Conservation (phyloP, 139 green algal species). For the Klebsormidium nitens region DNA sequence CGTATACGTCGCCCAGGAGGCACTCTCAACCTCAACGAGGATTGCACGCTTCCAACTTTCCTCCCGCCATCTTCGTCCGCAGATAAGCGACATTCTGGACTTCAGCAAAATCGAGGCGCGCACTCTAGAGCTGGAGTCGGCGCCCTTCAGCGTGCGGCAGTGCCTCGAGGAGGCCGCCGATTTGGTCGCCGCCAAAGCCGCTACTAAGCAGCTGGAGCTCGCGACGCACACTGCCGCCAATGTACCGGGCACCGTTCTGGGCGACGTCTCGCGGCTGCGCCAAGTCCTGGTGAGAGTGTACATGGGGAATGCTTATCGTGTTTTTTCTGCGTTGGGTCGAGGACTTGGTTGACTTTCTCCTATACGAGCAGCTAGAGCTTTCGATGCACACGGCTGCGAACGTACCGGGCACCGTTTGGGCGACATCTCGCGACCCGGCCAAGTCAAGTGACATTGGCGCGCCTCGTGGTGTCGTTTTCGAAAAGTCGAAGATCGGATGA, state of each 20-base stretch:
- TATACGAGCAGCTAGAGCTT: neutral
- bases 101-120: conserved; percentile 26
- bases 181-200: conserved; percentile 9
- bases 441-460: too few species aligned
- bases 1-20: too few species aligned
- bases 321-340: neutral
- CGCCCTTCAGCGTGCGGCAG: conserved; percentile 7
- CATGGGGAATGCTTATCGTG: too few species aligned
- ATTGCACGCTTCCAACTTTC: too few species aligned
- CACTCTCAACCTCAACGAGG: too few species aligned
- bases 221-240: conserved; percentile 2
- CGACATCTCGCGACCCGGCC: neutral
- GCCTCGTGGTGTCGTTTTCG: too few species aligned
- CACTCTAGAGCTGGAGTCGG: neutral
- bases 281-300: too few species aligned
- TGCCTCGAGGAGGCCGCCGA: conserved; percentile 12
- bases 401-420: too few species aligned
- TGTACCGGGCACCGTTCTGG: conserved; percentile 4
- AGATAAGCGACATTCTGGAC: too few species aligned
- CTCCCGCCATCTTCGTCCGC: too few species aligned
- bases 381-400: too few species aligned
- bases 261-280: conserved; percentile 5
- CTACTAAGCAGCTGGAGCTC: conserved; percentile 16
- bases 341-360: neutral
- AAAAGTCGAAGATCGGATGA: too few species aligned